Evolutionary conservation across 2,329 filamentous ascomycete species (phyloP), one percentile per base, ranked within the genome.

Genomic region (Coniochaeta sp.): DNA sequence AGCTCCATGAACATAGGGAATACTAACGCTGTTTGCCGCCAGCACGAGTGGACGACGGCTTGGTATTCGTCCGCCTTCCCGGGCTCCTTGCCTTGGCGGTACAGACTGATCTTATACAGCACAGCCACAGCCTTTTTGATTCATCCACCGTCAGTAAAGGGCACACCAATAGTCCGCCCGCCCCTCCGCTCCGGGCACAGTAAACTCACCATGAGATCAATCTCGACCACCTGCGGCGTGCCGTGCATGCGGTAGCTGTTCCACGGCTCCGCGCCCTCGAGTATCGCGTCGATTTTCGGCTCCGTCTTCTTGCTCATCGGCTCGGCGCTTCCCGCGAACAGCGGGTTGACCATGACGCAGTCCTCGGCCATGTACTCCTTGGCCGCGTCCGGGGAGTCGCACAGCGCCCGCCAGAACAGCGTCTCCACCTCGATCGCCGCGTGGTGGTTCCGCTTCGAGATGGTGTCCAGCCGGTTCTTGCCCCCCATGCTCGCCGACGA

Each of bases 341-440:
- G 62, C 24, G 72, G 72, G 66, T 72, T 72, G 63, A 73, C 68
- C 67, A 75, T 72, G 64, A 73, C 66, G 66, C 70, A 72, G 67
- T 74, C 73, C 62, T 72, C 68, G 61, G 71, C 71, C 47, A 75
- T 64, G 71, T 74, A 75, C 61, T 74, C 73, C 50, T 69, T 66
- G 0, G 72, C 71, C 7, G 67, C 61, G 42, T 70, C 69, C 52
- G 72, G 72, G 57, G 70, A 69, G 67, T 75, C 72, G 69, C 69
- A 71, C 30, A 75, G 66, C 24, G 73, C 70, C 44, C 73, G 72
- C 73, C 73, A 75, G 55, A 75, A 67, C 5, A 74, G 68, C 7
- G 71, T 73, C 67, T 75, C 73, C 65, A 72, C 70, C 65, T 74
- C 72, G 44, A 68, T 66, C 22, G 72, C 73, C n/a, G 42, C 42